These are phyloP conservation scores for Diplotaxis tenuifolia DNA, from an alignment of 345 rosid species.

Conservation along the genomic window DNA sequence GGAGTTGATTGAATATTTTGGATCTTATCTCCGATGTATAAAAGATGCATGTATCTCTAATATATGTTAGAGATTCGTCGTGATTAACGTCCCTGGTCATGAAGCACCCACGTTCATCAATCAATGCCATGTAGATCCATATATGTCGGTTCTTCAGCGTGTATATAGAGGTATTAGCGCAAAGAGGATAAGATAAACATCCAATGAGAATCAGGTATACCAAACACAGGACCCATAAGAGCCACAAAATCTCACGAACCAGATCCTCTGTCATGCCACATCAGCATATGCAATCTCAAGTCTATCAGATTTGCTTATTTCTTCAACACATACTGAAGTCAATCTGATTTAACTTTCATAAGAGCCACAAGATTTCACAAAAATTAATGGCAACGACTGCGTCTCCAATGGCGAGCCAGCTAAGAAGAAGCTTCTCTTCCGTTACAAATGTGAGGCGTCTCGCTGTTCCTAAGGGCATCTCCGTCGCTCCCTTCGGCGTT, in stretches of 20 bases:
- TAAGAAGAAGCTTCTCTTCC: constrained; percentile 70
- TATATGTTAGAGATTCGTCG: too few relatives aligned
- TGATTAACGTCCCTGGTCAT: too few relatives aligned
- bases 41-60: too few relatives aligned
- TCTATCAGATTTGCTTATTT: constrained; percentile 25
- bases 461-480: constrained; percentile 60
- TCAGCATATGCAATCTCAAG: constrained; percentile 36
- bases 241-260: constrained; percentile 23
- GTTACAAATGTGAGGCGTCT: constrained; percentile 43
- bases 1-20: too few relatives aligned
- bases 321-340: constrained; percentile 9
- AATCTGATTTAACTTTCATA: not conserved
- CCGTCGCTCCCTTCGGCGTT: constrained; percentile 59
- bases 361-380: constrained; percentile 1
- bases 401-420: constrained; percentile 90
- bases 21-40: too few relatives aligned
- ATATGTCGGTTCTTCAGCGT: too few relatives aligned
- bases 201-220: constrained; percentile 28
- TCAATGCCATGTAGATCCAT: too few relatives aligned
- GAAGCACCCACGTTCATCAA: too few relatives aligned
- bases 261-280: constrained; percentile 32
- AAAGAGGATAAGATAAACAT: constrained; percentile 38
- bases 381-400: constrained; percentile 53
- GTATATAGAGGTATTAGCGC: too few relatives aligned
- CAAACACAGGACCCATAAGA: constrained; percentile 14